Evolutionary conservation across 1,284 basidiomycete genomes (phyloP).

Genomic region (Lentinula novae-zelandiae): DNA sequence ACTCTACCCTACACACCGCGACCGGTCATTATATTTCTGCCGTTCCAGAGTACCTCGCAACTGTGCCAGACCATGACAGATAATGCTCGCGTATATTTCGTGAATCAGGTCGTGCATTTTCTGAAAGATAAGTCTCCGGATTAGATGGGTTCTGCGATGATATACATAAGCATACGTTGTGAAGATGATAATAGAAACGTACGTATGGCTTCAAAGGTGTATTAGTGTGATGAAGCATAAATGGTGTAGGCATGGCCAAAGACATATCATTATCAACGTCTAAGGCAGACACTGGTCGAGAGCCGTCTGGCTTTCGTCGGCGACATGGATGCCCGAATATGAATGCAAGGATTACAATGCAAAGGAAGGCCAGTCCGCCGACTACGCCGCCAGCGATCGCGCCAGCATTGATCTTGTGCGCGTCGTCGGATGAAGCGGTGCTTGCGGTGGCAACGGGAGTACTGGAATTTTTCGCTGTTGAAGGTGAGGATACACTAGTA

Average conservation of each 20-base stretch:
- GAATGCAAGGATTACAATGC: neutral
- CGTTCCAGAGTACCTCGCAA: neutral
- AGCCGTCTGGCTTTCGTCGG: neutral
- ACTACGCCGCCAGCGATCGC: constrained; percentile 7
- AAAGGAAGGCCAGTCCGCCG: neutral
- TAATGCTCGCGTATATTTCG: neutral
- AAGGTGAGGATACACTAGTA: neutral
- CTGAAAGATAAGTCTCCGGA: neutral
- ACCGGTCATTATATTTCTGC: neutral
- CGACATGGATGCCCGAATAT: neutral
- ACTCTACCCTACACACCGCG: no score
- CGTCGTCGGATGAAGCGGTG: neutral
- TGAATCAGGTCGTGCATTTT: neutral
- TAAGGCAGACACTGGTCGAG: neutral
- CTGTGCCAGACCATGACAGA: neutral
- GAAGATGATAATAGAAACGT: neutral
- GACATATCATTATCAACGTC: neutral
- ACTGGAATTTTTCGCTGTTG: no score
- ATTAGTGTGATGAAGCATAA: neutral
- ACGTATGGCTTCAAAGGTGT: neutral
- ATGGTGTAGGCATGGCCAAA: neutral
- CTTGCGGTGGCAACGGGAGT: neutral
- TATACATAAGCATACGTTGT: neutral
- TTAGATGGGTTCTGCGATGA: neutral
- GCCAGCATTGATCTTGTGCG: neutral